Evolutionary conservation across 768 basidiomycete genomes (phyloP).

Genomic region (Coprinellus aureogranulatus): DNA sequence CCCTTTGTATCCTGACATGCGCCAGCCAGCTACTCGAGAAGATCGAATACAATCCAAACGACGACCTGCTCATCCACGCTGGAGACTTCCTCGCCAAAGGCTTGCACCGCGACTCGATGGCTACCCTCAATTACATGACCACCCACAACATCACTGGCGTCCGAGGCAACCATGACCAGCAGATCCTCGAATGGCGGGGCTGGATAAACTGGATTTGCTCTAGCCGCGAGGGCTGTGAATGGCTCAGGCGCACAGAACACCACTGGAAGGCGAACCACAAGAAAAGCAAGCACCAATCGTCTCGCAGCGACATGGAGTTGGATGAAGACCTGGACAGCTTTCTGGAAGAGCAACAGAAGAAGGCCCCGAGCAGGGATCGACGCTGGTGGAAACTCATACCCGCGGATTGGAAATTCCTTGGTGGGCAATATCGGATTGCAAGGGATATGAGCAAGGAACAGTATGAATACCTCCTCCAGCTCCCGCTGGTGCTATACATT

Average conservation of each 20-base stretch:
- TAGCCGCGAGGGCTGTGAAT: conserved; percentile 45
- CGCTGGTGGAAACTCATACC: conserved; percentile 56
- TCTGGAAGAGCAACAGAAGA: background rate
- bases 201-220: conserved; percentile 80
- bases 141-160: conserved; percentile 69
- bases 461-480: conserved; percentile 68
- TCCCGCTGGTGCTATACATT: conserved; percentile 74
- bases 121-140: conserved; percentile 64
- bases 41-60: conserved; percentile 54
- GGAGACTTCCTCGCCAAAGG: conserved; percentile 84
- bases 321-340: conserved; percentile 7
- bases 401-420: conserved; percentile 68
- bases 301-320: background rate
- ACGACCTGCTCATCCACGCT: conserved; percentile 74
- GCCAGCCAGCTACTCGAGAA: conserved; percentile 62
- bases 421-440: conserved; percentile 77
- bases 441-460: conserved; percentile 58
- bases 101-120: conserved; percentile 53
- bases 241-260: conserved; percentile 52
- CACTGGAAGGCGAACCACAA: conserved; percentile 33
- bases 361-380: conserved; percentile 12
- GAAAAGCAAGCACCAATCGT: conserved; percentile 5
- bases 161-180: conserved; percentile 93
- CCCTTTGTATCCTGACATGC: background rate
- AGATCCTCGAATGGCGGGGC: conserved; percentile 81